Evolutionary conservation across 352 stramenopile genomes (phyloP), one percentile per base, ranked within the genome.

Genomic region (Phytopythium delawarense): DNA sequence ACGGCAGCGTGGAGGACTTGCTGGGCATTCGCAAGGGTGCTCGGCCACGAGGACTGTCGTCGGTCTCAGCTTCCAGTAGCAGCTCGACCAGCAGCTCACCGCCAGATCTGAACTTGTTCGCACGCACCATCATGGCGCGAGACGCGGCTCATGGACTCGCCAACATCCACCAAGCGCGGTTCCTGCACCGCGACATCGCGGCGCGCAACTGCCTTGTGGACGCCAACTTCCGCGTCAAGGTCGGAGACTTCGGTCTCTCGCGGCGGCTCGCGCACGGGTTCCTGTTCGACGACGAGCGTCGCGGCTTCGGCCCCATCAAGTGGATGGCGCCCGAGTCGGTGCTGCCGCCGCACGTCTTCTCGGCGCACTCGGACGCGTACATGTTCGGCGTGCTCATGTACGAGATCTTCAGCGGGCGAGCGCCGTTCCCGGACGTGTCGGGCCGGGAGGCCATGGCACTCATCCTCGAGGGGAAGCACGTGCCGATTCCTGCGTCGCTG

Each of bases 381-480:
- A 88, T 88, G 77, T 92, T 90, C 30, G 82, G 80, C 7, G 78
- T 90, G 21, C 61, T 89, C 15, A 70, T 92, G 56, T 92, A 85
- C 65, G 83, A 92, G 57, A 86, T 90, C 35, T 92, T 90, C 61
- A 88, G 72, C 35, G 82, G 82, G 16, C 53, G 70, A 8, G 59
- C 71, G 39, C 83, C 83, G 16, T 92, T 90, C 63, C 73, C 74
- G 7, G 71, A 67, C n/a, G 50, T 88, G 34, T 77, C 78, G 13
- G 66, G 80, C 11, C 68, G 74, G n/a, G 77, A 89, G 9, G 78
- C 81, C 28, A 78, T 81, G 15, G 79, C 77, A 2, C 58, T 87
- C 32, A 84, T 90, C 20, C 50, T 81, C 4, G 83, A 92, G 71
- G 82, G 82, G 13, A 74, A 87, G 32, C 79, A 87, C 56, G 76